Conservation (phyloP, 495 filamentous ascomycete species). For the Aspergillus sclerotiicarbonarius region DNA sequence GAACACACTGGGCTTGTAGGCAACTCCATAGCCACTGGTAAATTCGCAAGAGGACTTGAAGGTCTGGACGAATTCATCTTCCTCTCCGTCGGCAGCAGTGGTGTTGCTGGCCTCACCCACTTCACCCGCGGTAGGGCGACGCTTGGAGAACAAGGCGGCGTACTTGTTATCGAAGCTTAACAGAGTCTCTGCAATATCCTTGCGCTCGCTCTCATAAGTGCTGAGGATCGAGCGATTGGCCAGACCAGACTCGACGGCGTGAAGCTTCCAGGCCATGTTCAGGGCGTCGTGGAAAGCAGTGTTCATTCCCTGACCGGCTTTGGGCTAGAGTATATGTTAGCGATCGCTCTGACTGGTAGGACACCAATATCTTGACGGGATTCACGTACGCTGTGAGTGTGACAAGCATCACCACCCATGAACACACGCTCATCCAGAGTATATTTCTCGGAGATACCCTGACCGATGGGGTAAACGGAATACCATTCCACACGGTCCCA, state of each 20-base stretch:
- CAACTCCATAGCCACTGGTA: conserved; percentile 64
- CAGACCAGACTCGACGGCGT: conserved; percentile 59
- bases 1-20: conserved; percentile 59
- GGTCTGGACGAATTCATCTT: conserved; percentile 62
- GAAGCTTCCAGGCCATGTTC: conserved; percentile 84
- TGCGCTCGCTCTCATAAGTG: conserved; percentile 71
- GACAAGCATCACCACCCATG: conserved; percentile 62
- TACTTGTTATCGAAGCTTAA: conserved; percentile 73
- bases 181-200: conserved; percentile 65
- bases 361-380: background rate
- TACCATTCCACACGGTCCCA: conserved; percentile 59
- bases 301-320: conserved; percentile 61
- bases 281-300: conserved; percentile 53
- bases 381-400: conserved; percentile 60
- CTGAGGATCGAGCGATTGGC: conserved; percentile 59
- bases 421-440: conserved; percentile 57
- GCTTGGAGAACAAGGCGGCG: conserved; percentile 60
- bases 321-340: conserved; percentile 50
- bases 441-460: conserved; percentile 62
- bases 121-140: conserved; percentile 57
- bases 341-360: background rate
- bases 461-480: conserved; percentile 62
- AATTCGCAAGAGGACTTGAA: conserved; percentile 67
- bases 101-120: conserved; percentile 47
- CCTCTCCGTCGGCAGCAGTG: conserved; percentile 31